These are phyloP conservation scores for Yamadazyma friedrichii DNA, from an alignment of 1,139 yeast genomes.

Conservation along the genomic window DNA sequence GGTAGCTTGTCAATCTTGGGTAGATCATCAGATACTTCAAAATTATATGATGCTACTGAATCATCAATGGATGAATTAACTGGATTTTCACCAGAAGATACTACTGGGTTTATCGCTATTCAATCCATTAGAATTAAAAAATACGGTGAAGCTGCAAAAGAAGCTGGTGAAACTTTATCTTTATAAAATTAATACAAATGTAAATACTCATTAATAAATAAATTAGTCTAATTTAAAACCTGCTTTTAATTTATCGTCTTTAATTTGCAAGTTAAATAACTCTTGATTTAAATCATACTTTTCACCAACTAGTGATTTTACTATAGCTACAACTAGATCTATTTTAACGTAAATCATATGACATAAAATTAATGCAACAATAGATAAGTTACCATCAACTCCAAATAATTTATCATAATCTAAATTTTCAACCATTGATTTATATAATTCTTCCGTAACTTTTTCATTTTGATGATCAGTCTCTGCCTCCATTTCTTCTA, in stretches of 20 bases:
- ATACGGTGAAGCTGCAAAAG: constrained; percentile 93
- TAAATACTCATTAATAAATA: background rate
- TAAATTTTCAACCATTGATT: constrained; percentile 22
- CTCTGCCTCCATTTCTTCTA: constrained; percentile 2
- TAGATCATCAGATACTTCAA: constrained; percentile 92
- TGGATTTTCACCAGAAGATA: constrained; percentile 95
- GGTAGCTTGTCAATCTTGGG: constrained; percentile 84
- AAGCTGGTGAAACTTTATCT: constrained; percentile 56
- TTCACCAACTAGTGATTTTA: constrained; percentile 39
- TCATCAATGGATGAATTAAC: constrained; percentile 99
- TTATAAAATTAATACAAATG: constrained; percentile 10
- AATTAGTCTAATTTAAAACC: constrained; percentile 5
- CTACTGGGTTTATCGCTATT: constrained; percentile 95
- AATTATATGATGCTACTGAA: constrained; percentile 95
- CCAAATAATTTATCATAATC: constrained; percentile 30
- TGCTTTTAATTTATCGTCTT: constrained; percentile 1
- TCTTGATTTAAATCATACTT: constrained; percentile 23
- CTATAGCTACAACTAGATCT: constrained; percentile 30
- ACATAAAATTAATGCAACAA: constrained; percentile 28
- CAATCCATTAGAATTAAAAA: constrained; percentile 98
- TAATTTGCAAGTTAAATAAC: constrained; percentile 2
- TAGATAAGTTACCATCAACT: constrained; percentile 32
- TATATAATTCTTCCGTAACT: constrained; percentile 7
- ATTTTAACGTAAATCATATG: constrained; percentile 33
- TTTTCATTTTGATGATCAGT: constrained; percentile 1